Conservation (phyloP, 2,329 filamentous ascomycete species). For the Claviceps paspali region DNA sequence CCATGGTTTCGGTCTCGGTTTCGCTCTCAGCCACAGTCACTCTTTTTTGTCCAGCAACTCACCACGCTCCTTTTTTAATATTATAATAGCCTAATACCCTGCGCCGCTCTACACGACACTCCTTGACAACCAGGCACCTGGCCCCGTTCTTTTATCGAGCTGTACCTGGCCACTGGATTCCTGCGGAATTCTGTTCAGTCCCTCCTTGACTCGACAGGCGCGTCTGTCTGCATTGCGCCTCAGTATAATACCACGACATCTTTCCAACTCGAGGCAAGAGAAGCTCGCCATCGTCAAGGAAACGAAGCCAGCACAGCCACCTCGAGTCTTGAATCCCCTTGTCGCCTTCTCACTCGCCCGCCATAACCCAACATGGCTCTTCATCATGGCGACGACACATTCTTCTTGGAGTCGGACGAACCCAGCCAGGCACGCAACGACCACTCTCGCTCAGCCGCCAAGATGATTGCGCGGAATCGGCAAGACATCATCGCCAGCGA, state of each 20-base stretch:
- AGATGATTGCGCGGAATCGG: constrained; percentile 62
- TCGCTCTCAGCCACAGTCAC: constrained; percentile 37
- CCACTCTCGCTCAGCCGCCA: constrained; percentile 58
- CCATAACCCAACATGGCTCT: constrained; percentile 30
- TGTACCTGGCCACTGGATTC: constrained; percentile 31
- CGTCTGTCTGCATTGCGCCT: not conserved
- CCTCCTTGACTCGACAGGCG: constrained; percentile 24
- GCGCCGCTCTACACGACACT: constrained; percentile 26
- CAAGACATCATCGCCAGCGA: constrained; percentile 84
- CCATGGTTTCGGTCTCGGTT: constrained; percentile 31
- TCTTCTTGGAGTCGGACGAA: constrained; percentile 42
- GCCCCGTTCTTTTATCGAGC: constrained; percentile 24
- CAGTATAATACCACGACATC: constrained; percentile 13
- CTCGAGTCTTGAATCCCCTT: no score
- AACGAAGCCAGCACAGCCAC: constrained; percentile 6
- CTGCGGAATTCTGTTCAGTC: constrained; percentile 34
- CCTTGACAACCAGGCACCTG: constrained; percentile 14
- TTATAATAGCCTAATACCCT: constrained; percentile 35
- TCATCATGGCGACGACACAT: constrained; percentile 28
- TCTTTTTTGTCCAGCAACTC: constrained; percentile 37
- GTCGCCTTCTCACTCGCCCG: not conserved
- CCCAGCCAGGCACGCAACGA: constrained; percentile 41
- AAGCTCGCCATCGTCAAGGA: not conserved
- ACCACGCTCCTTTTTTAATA: constrained; percentile 45
- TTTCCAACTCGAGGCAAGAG: constrained; percentile 1